phyloP scores from a whole-genome alignment of 1,139 yeast species.

The Pichia sp. region DNA sequence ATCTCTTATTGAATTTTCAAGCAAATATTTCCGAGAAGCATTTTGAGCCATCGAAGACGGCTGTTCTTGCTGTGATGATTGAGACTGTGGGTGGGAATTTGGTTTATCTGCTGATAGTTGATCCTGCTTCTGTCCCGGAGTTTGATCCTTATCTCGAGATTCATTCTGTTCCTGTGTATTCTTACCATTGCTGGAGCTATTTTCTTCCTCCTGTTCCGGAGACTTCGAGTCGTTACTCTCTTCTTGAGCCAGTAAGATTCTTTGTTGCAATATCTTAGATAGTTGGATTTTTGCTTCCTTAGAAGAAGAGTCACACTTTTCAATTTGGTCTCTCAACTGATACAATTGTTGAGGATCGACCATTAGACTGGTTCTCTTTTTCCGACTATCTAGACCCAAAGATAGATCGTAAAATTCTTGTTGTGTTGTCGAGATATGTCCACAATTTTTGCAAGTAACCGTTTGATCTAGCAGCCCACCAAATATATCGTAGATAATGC shows the following conservation, averaged over 20 bases:
- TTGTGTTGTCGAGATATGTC: slow-evolving; percentile 76
- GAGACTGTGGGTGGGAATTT: background rate
- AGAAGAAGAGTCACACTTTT: slow-evolving; percentile 24
- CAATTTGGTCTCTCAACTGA: slow-evolving; percentile 28
- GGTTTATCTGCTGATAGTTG: background rate
- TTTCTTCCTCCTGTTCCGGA: slow-evolving; percentile 18
- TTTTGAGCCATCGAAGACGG: background rate
- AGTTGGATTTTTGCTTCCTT: slow-evolving; percentile 23
- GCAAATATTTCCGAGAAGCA: slow-evolving; percentile 43
- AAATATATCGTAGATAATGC: slow-evolving; percentile 85
- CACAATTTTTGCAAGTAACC: slow-evolving; percentile 78
- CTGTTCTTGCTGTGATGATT: background rate
- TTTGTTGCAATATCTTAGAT: slow-evolving; percentile 28
- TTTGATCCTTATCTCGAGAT: slow-evolving; percentile 2
- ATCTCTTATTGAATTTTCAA: slow-evolving; percentile 70
- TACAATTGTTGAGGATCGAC: slow-evolving; percentile 26
- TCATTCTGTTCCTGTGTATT: background rate
- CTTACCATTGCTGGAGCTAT: background rate
- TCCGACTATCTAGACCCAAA: slow-evolving; percentile 54
- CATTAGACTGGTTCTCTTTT: slow-evolving; percentile 37
- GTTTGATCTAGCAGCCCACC: slow-evolving; percentile 86
- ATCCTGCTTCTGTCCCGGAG: background rate
- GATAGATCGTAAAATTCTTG: slow-evolving; percentile 94
- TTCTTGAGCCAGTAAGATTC: slow-evolving; percentile 27
- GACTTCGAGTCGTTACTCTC: slow-evolving; percentile 23